Base-by-base conservation (phyloP, 176 grass and related monocot species). In the Cenchrus fungigraminus region DNA sequence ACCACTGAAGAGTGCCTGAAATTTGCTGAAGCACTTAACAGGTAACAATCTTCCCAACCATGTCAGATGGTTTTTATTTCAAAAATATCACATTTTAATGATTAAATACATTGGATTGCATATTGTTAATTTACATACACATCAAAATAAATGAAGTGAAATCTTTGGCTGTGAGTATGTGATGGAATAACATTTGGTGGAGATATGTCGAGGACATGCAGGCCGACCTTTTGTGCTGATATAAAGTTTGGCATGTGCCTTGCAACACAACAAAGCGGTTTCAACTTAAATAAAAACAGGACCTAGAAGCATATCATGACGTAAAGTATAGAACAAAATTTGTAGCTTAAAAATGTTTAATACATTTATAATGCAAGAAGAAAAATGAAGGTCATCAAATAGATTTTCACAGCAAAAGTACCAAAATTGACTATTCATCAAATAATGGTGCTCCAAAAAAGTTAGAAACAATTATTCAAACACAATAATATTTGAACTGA, bases 1-100 rank as follows among this genome's bases (percentile, higher is more conserved):
- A 89, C 77, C 12, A 89, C 77, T 11, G 55, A 77, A 85, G 78
- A 89, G 53, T 77, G 71, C 55, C 47, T 56, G 55, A 73, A 46
- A 47, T 84, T 89, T 63, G 45, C 65, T 9, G 71, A 86, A 77
- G 83, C 88, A 71, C 63, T 86, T 55, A n/a, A 62, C 62, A 89
- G 88, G 88, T 89, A 73, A 53, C 22, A 53, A 53, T 53, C 12
- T 32, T 73, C 12, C 25, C 12, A 73, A 13, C 28, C 71, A 73
- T 16, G 69, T 29, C n/a, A 50, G 2, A 25, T 49, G 45, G 12
- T 71, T 50, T 71, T 12, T 72, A 29, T 50, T 51, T 50, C 7
- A 28, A 50, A 22, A 71, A 28, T 1, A 28, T 22, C 47, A 72
- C 11, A 50, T 72, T 51, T 72, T 29, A 71, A 7, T 1, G 25